phyloP scores from a whole-genome alignment of 1,284 basidiomycete species.

The Vanrija humicola region DNA sequence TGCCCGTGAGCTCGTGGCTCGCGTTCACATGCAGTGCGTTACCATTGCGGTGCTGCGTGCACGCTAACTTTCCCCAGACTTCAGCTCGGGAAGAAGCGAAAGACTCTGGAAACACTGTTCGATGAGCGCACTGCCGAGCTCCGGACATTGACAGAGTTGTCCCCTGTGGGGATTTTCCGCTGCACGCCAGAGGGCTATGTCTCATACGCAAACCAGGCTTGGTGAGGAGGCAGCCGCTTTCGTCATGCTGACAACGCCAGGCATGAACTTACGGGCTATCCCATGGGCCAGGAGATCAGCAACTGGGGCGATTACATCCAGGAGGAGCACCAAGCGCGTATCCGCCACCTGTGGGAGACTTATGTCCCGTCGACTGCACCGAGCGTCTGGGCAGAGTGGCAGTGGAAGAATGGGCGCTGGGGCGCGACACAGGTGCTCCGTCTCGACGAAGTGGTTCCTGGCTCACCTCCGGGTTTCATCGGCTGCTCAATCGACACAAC shows the following conservation, averaged over 20 bases:
- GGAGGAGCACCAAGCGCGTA: constrained; percentile 14
- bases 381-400: constrained; percentile 23
- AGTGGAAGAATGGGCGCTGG: constrained; percentile 30
- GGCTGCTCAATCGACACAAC: constrained; percentile 40
- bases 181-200: constrained; percentile 33
- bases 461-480: constrained; percentile 6
- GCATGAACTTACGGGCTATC: constrained; percentile 35
- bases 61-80: constrained; percentile 4
- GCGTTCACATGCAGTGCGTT: constrained; percentile 35
- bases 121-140: constrained; percentile 42
- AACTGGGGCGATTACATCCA: constrained; percentile 35
- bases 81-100: constrained; percentile 40
- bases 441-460: constrained; percentile 24
- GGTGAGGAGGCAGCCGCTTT: constrained; percentile 11
- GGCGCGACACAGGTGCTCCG: constrained; percentile 25
- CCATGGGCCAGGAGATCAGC: constrained; percentile 14
- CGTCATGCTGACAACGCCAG: constrained; percentile 10
- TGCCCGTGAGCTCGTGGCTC: constrained; percentile 49
- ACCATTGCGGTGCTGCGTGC: too few relatives aligned
- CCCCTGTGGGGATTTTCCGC: constrained; percentile 45
- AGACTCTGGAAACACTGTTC: constrained; percentile 38
- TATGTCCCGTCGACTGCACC: constrained; percentile 12
- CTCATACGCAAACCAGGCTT: constrained; percentile 34
- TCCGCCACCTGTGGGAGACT: constrained; percentile 24
- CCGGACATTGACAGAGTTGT: constrained; percentile 34